Conservation (phyloP, 176 grass and related monocot genomes). For the Alloteropsis semialata region DNA sequence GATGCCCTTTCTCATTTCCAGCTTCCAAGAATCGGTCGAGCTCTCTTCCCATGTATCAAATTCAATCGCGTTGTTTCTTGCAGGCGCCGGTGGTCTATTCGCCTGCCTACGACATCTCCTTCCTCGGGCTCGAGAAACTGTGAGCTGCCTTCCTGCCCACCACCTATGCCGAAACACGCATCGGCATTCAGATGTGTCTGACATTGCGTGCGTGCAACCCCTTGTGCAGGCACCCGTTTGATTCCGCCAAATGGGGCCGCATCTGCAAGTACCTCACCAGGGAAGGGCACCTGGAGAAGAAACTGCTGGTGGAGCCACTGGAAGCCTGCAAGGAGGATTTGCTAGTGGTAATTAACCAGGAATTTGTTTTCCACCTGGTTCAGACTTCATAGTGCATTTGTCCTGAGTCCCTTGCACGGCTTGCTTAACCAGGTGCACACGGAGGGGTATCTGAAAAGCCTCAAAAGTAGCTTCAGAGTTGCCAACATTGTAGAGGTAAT, state of each 20-base stretch:
- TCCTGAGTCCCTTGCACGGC: background rate
- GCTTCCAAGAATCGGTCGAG: background rate
- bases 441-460: conserved; percentile 63
- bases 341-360: conserved; percentile 55
- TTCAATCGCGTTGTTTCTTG: background rate
- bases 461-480: conserved; percentile 76
- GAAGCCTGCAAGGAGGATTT: conserved; percentile 89
- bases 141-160: conserved; percentile 27
- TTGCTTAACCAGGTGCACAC: conserved; percentile 65
- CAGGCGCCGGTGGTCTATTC: conserved; percentile 84
- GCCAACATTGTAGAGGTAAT: conserved; percentile 79
- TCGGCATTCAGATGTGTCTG: background rate
- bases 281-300: conserved; percentile 70
- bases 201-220: background rate
- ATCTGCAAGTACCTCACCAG: conserved; percentile 64
- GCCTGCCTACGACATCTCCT: conserved; percentile 74
- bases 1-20: background rate
- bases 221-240: conserved; percentile 83
- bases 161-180: background rate
- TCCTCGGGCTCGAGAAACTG: conserved; percentile 90
- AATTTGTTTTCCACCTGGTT: background rate
- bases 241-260: conserved; percentile 93
- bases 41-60: background rate
- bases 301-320: conserved; percentile 58
- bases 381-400: background rate